Base-by-base conservation (phyloP, 2,329 filamentous ascomycete species). In the Cladosporium cucumerinum region DNA sequence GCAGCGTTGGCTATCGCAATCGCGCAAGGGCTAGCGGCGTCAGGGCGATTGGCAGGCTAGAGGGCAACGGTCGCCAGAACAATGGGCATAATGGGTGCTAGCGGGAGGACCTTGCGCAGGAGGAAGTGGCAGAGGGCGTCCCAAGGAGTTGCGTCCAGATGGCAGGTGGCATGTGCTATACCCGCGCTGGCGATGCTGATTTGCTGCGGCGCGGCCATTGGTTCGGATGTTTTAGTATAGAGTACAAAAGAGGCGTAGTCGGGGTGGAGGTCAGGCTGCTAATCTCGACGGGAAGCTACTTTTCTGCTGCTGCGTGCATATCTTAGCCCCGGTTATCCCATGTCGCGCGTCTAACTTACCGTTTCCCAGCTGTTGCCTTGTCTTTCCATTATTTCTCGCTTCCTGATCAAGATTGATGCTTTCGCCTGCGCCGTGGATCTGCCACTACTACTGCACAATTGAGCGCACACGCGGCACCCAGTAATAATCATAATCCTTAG, bases 201-300 rank as follows among this genome's bases (percentile, higher is more conserved):
- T 62, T 23, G 60, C 14, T 34, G 23, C 10, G 26, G 23, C 12
- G 49, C 49, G 49, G 49, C 51, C 49, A 62, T 62, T 62, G 60
- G 60, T 25, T 62, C 59, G 59, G 55, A 39, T 58, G 55, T n/a
- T 46, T 58, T 46, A 46, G 55, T 58, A 58, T 21, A 57, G 25
- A 28, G 51, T 18, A 54, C 51, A 7, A 32, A 46, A 21, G 34
- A 30, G 55, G 55, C 32, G 32, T 58, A 46, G 34, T 21, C 23
- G 21, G 21, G 5, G 51, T 32, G 54, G 54, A 57, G 54, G 54
- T 32, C 23, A 14, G 16, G 30, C 32, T 57, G 54, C 32, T 57
- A 57, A 57, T 57, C 54, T 57, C 28, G 51, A 54, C 30, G 51
- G 26, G 25, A n/a, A 28, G 25, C 51, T 57, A 57, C 54, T 57